Evolutionary conservation across 1,284 basidiomycete genomes (phyloP), one percentile per base, ranked within the genome.

Genomic region (Leccinum cinnamomeum): DNA sequence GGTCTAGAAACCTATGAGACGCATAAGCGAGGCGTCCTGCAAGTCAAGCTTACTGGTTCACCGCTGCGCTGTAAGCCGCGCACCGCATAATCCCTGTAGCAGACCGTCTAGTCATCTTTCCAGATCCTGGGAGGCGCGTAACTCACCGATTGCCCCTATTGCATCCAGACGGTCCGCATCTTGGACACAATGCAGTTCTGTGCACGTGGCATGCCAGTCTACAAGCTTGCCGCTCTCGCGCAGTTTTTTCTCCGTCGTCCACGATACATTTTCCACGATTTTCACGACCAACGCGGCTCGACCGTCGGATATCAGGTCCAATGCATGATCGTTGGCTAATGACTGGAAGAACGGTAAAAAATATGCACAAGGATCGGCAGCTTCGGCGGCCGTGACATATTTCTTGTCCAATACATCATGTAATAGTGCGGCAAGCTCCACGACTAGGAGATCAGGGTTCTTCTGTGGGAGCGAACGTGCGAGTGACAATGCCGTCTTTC

Each of bases 151-250:
- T 5, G 90, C 91, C 2, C 95, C 95, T 55, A 98, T 95, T 1
- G 94, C 93, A 73, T 98, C 95, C 14, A 98, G 76, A 51, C 95
- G 82, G 72, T 97, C 95, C 0, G 94, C 94, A 73, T 98, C 95
- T 74, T 96, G 94, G 0, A 97, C 94, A 64, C 92, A 95, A 72
- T 93, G 90, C 53, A 97, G 81, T 72, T 97, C 95, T 1, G 81
- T 61, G 69, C 92, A 96, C n/a, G 75, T 73, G 1, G 84, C 74
- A 63, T 96, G 89, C 94, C 94, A 96, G 30, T 81, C 76, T 2
- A 81, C 83, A 79, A 90, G 86, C 58, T 76, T 63, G 0, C 83
- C 85, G 3, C 76, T 74, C 33, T 81, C 80, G 11, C 83, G 80
- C 14, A 92, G 77, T 68, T 82, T 87, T 72, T 87, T 89, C 75